Evolutionary conservation across 73 alveolate genomes (phyloP).

Genomic region (Durusdinium trenchii): DNA sequence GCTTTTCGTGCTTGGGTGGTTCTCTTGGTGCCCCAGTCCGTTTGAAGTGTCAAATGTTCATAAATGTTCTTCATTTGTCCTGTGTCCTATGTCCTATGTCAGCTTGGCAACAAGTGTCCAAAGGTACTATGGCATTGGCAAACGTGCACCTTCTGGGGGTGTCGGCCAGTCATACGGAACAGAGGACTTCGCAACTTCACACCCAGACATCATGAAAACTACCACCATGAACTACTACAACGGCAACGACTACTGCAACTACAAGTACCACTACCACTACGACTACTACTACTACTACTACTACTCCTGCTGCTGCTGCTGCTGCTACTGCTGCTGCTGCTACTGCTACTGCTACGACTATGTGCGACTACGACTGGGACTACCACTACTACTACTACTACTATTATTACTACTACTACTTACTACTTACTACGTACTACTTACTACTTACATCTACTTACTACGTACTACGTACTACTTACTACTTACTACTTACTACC

Average conservation of each 20-base stretch:
- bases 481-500: too few species aligned
- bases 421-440: not conserved
- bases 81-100: not conserved
- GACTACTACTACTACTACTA: not conserved
- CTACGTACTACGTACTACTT: too few species aligned
- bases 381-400: not conserved
- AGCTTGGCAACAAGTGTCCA: not conserved
- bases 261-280: not conserved
- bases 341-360: not conserved
- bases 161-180: not conserved
- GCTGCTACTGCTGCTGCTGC: not conserved
- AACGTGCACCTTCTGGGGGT: conserved; percentile 8
- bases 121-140: not conserved
- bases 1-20: conserved; percentile 36
- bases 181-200: not conserved
- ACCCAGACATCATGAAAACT: not conserved
- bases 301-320: not conserved
- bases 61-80: too few species aligned
- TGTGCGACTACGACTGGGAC: not conserved
- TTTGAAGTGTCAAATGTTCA: too few species aligned
- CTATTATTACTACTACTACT: not conserved
- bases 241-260: not conserved
- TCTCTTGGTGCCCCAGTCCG: conserved; percentile 1
- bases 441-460: too few species aligned
- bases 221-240: not conserved